Conservation (phyloP, 306 rosid genomes). For the Lathyrus aphaca region DNA sequence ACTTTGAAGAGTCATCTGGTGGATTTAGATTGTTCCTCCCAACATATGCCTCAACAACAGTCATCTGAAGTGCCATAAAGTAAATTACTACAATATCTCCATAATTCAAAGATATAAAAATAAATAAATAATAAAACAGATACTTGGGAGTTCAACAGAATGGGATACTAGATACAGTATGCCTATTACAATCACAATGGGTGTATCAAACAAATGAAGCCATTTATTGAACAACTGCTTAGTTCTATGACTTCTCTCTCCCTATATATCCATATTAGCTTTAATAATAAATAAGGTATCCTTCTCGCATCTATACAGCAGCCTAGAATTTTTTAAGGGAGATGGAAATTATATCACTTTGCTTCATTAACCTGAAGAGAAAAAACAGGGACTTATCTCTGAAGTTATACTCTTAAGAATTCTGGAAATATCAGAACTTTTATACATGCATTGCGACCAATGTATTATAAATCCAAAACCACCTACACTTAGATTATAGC, state of each 20-base stretch:
- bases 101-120: conserved; percentile 29
- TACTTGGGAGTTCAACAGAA: conserved; percentile 5
- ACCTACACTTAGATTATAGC: conserved; percentile 23
- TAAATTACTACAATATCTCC: conserved; percentile 11
- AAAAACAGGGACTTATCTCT: conserved; percentile 8
- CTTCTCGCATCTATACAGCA: conserved; percentile 28
- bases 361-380: conserved; percentile 28
- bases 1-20: conserved; percentile 60
- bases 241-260: conserved; percentile 20
- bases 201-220: conserved; percentile 32
- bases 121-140: conserved; percentile 17
- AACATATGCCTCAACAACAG: conserved; percentile 85
- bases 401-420: conserved; percentile 29
- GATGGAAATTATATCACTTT: conserved; percentile 29
- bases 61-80: conserved; percentile 62
- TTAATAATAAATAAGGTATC: conserved; percentile 14
- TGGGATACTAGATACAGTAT: conserved; percentile 27
- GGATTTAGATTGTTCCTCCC: conserved; percentile 64
- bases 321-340: conserved; percentile 25
- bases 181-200: conserved; percentile 26
- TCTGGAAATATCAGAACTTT: conserved; percentile 2
- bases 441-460: conserved; percentile 1
- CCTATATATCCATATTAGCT: conserved; percentile 17
- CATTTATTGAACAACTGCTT: conserved; percentile 29
- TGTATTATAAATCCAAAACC: conserved; percentile 32